A percentile compares a stretch with the other conserved stretches of the same genome.
Evolutionary conservation across 495 filamentous ascomycete genomes (phyloP).

Genomic region (Penicillium cataractarum): DNA sequence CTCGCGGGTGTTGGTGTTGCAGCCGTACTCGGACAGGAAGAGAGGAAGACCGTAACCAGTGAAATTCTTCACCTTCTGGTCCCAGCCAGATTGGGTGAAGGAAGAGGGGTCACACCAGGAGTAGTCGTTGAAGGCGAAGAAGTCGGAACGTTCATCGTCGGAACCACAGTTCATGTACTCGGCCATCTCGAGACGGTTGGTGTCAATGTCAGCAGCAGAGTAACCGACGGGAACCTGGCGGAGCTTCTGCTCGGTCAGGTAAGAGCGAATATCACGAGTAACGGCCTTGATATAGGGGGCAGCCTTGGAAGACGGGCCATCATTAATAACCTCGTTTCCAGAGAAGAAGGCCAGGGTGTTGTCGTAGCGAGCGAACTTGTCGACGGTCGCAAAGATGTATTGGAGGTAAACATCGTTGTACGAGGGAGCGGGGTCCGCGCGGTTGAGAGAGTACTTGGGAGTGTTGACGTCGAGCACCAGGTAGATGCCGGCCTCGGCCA

Average conservation of each 20-base stretch:
- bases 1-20: conserved; percentile 75
- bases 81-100: conserved; percentile 79
- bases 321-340: conserved; percentile 95
- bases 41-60: conserved; percentile 88
- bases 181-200: conserved; percentile 87
- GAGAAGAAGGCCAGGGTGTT: conserved; percentile 97
- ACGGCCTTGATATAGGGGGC: conserved; percentile 93
- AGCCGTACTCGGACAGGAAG: conserved; percentile 96
- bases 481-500: conserved; percentile 89
- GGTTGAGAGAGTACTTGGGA: conserved; percentile 81
- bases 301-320: conserved; percentile 68
- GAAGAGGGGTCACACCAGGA: conserved; percentile 91
- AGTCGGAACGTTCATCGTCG: conserved; percentile 84
- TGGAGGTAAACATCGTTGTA: conserved; percentile 95
- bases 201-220: conserved; percentile 79
- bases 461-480: conserved; percentile 84
- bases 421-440: conserved; percentile 69
- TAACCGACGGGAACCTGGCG: conserved; percentile 89
- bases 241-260: conserved; percentile 73
- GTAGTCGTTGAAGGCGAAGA: conserved; percentile 98
- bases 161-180: conserved; percentile 93
- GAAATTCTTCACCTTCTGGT: conserved; percentile 90
- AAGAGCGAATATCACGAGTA: conserved; percentile 88
- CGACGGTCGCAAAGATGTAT: conserved; percentile 90
- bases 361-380: conserved; percentile 81